phyloP scores from a whole-genome alignment of 139 green algal species.

The Astrephomene gubernaculifera region DNA sequence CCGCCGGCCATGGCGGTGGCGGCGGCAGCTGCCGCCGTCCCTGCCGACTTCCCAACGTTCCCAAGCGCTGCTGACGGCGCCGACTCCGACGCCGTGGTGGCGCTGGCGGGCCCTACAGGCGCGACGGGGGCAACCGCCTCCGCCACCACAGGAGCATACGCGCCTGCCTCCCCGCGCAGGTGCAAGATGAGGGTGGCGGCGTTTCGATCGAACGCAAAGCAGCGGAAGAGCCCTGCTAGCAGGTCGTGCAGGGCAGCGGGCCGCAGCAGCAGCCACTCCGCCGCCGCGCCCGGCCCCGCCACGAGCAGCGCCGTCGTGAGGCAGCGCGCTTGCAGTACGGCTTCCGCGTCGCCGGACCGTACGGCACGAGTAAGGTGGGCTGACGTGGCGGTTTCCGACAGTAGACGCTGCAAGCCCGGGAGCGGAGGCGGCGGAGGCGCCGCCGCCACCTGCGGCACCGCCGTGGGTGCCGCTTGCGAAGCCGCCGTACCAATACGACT shows the following conservation, averaged over 20 bases:
- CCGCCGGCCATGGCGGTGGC: conserved; percentile 35
- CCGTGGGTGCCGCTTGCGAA: not conserved
- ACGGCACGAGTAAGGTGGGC: conserved; percentile 54
- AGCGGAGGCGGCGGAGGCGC: not conserved
- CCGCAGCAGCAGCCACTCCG: conserved; percentile 53
- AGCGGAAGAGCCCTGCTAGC: conserved; percentile 42
- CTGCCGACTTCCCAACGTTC: not conserved
- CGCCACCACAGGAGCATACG: not conserved
- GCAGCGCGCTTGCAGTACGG: conserved; percentile 56
- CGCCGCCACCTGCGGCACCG: not conserved
- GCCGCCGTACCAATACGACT: too few species aligned
- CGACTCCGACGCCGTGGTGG: not conserved
- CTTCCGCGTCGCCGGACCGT: conserved; percentile 49
- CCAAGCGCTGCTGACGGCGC: not conserved
- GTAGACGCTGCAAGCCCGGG: conserved; percentile 22
- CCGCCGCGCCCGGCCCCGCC: conserved; percentile 52
- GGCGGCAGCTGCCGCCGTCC: not conserved
- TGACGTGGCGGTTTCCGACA: conserved; percentile 39
- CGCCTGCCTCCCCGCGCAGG: conserved; percentile 11
- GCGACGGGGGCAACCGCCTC: too few species aligned
- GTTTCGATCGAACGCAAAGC: conserved; percentile 66
- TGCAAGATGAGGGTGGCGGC: conserved; percentile 61
- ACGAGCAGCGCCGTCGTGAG: conserved; percentile 67
- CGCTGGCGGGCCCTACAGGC: not conserved
- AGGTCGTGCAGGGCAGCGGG: conserved; percentile 51